Percentiles rank a stretch among this genome's conserved stretches.
Evolutionary conservation across 306 rosid genomes (phyloP).

Genomic region (Cucurbita moschata): DNA sequence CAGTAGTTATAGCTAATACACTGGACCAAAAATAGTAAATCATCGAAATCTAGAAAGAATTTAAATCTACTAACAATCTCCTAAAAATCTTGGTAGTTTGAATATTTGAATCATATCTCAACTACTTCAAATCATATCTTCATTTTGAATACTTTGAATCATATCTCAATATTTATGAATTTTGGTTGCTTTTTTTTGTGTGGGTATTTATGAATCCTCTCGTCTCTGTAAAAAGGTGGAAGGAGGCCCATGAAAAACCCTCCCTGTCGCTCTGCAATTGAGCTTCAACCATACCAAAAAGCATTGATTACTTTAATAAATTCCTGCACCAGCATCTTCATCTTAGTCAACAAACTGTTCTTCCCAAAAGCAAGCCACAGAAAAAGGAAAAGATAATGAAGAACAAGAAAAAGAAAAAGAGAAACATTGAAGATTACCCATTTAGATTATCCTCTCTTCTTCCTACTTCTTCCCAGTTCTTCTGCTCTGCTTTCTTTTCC

Average conservation of each 20-base stretch:
- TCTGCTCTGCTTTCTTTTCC: conserved; percentile 19
- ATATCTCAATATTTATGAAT: too few relatives aligned
- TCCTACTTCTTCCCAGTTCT: not conserved
- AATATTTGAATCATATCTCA: too few relatives aligned
- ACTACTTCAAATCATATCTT: too few relatives aligned
- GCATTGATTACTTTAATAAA: conserved; percentile 39
- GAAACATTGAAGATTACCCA: conserved; percentile 4
- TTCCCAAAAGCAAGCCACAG: conserved; percentile 19
- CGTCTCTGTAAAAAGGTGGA: not conserved
- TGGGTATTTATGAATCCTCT: not conserved
- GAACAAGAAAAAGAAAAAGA: conserved; percentile 8
- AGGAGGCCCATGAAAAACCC: conserved; percentile 6
- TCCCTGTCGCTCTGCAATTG: conserved; percentile 6
- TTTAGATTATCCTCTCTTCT: not conserved
- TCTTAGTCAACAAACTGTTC: conserved; percentile 46
- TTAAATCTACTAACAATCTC: too few relatives aligned
- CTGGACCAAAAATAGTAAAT: too few relatives aligned
- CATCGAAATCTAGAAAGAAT: too few relatives aligned
- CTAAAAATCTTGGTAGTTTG: too few relatives aligned
- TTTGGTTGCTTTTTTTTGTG: not conserved
- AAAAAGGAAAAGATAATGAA: conserved; percentile 10
- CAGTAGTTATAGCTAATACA: too few relatives aligned
- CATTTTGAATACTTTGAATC: too few relatives aligned
- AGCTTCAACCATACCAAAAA: conserved; percentile 15
- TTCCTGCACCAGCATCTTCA: conserved; percentile 36